These are phyloP conservation scores for Emmonsiellopsis sp. DNA, from an alignment of 2,329 filamentous ascomycete species.

Conservation along the genomic window DNA sequence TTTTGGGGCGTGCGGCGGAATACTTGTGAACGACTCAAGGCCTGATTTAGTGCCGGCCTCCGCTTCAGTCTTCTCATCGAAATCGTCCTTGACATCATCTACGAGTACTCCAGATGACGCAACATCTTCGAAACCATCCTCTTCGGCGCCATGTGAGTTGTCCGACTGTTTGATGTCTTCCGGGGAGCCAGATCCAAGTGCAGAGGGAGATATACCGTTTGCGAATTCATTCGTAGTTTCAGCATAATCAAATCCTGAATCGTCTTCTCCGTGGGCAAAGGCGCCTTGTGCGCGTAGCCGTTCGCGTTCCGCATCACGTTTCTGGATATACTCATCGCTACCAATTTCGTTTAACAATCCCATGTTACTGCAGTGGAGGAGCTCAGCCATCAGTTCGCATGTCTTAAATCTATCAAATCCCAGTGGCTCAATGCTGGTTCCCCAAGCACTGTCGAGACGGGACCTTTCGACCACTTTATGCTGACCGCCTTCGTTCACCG, in stretches of 20 bases:
- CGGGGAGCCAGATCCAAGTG: slow-evolving; percentile 39
- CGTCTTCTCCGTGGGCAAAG: slow-evolving; percentile 43
- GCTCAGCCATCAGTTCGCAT: slow-evolving; percentile 95
- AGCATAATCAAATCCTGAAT: slow-evolving; percentile 49
- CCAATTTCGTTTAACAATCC: slow-evolving; percentile 84
- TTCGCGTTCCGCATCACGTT: slow-evolving; percentile 73
- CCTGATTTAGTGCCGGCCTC: slow-evolving; percentile 17
- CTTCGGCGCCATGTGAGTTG: slow-evolving; percentile 72
- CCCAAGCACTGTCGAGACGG: slow-evolving; percentile 78
- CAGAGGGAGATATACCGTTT: slow-evolving; percentile 28
- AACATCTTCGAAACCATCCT: slow-evolving; percentile 92
- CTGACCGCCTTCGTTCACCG: slow-evolving; percentile 47
- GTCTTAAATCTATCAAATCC: slow-evolving; percentile 99
- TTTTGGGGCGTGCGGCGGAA: slow-evolving; percentile 25
- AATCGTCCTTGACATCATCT: slow-evolving; percentile 63
- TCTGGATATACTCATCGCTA: slow-evolving; percentile 74
- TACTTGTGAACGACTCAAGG: slow-evolving; percentile 15
- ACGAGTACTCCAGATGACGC: slow-evolving; percentile 58
- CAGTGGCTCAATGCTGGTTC: slow-evolving; percentile 80
- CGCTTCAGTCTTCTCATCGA: slow-evolving; percentile 46
- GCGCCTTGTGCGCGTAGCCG: slow-evolving; percentile 65
- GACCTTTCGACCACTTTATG: slow-evolving; percentile 56
- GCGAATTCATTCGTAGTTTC: slow-evolving; percentile 38
- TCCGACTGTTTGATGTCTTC: slow-evolving; percentile 65
- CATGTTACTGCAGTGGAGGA: slow-evolving; percentile 98